Conservation (phyloP, 1,284 basidiomycete species). For the Malassezia sympodialis region DNA sequence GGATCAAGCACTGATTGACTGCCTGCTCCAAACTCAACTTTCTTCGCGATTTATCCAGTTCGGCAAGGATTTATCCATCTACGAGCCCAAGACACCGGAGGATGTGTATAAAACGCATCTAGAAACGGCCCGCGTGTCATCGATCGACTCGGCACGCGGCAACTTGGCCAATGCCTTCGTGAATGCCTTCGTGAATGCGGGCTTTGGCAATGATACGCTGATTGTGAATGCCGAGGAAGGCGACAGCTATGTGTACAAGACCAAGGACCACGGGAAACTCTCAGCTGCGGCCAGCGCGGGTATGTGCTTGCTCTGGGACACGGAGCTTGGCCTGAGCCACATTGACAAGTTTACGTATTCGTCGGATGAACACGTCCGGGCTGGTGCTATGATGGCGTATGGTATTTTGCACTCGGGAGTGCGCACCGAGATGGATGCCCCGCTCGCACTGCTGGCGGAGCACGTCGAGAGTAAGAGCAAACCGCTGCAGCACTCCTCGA, state of each 20-base stretch:
- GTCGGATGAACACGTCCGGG: slow-evolving; percentile 90
- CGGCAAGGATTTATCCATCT: slow-evolving; percentile 85
- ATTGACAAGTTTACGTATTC: slow-evolving; percentile 98
- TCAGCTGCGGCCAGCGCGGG: slow-evolving; percentile 90
- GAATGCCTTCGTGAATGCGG: slow-evolving; percentile 97
- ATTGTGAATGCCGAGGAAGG: slow-evolving; percentile 94
- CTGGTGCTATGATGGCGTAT: slow-evolving; percentile 86
- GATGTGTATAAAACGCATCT: slow-evolving; percentile 97
- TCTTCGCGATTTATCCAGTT: slow-evolving; percentile 69
- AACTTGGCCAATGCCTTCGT: slow-evolving; percentile 96
- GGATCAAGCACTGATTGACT: slow-evolving; percentile 55
- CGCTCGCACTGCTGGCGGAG: slow-evolving; percentile 79
- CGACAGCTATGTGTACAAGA: slow-evolving; percentile 98
- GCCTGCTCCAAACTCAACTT: slow-evolving; percentile 67
- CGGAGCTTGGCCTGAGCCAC: slow-evolving; percentile 82
- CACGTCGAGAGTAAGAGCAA: slow-evolving; percentile 81
- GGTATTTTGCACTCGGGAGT: slow-evolving; percentile 85
- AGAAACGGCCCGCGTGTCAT: slow-evolving; percentile 57
- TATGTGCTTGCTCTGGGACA: slow-evolving; percentile 88
- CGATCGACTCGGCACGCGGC: slow-evolving; percentile 82
- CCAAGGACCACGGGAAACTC: slow-evolving; percentile 98
- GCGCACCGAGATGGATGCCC: slow-evolving; percentile 85
- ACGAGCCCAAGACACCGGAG: slow-evolving; percentile 80
- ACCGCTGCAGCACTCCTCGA: slow-evolving; percentile 73
- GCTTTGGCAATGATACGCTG: slow-evolving; percentile 96